phyloP scores from a whole-genome alignment of 1,284 basidiomycete genomes.

The Pseudozyma sp. region DNA sequence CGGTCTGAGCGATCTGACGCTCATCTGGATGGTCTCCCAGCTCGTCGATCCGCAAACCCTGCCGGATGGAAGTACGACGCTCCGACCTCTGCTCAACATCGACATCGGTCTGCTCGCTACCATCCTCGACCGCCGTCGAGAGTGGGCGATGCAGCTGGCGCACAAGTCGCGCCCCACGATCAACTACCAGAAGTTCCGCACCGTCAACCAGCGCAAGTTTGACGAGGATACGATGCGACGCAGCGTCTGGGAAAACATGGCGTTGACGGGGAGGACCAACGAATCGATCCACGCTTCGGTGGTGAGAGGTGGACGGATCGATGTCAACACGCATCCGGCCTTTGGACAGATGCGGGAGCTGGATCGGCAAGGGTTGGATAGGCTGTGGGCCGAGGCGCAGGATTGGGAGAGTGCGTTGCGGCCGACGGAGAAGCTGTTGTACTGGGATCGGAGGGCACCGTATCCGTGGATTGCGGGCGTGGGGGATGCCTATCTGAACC shows the following conservation, averaged over 20 bases:
- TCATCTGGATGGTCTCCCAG: constrained; percentile 65
- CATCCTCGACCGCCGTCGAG: constrained; percentile 44
- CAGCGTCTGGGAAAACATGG: constrained; percentile 44
- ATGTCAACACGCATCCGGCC: constrained; percentile 10
- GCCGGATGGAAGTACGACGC: constrained; percentile 19
- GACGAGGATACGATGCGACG: constrained; percentile 16
- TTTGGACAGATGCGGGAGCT: constrained; percentile 32
- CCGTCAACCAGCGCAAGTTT: constrained; percentile 15
- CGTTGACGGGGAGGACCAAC: constrained; percentile 20
- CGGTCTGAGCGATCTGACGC: constrained; percentile 59
- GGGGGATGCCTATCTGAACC: constrained; percentile 17
- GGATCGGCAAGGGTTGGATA: constrained; percentile 12
- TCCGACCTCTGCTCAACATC: constrained; percentile 48
- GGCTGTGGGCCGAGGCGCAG: constrained; percentile 40
- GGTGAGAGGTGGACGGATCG: constrained; percentile 31
- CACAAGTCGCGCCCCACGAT: constrained; percentile 38
- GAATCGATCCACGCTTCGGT: constrained; percentile 54
- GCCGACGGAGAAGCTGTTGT: constrained; percentile 39
- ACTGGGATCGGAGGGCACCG: constrained; percentile 23
- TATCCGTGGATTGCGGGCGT: constrained; percentile 24
- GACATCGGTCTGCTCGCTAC: constrained; percentile 32
- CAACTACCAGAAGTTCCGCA: constrained; percentile 26
- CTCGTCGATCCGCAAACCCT: constrained; percentile 46
- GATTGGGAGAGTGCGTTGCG: constrained; percentile 21
- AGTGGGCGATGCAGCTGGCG: constrained; percentile 48